Base-by-base conservation (phyloP, 2,329 filamentous ascomycete species). In the Macrophomina tecta region DNA sequence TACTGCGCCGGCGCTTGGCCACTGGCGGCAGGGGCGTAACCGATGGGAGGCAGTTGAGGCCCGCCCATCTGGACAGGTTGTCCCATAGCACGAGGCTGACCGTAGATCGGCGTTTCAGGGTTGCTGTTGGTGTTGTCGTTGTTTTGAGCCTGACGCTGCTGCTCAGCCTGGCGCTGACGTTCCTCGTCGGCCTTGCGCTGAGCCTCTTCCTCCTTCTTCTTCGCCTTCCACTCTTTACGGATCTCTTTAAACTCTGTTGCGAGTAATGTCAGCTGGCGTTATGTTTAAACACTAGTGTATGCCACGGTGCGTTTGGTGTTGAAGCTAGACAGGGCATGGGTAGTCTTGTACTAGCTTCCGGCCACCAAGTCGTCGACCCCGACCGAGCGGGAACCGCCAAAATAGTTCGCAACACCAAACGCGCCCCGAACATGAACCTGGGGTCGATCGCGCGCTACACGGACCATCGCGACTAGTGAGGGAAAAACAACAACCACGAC, bases 181-280 rank as follows among this genome's bases (percentile, higher is more conserved):
- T 97, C 94, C 70, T 98, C 94, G 9, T 94, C 92, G 12, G 91
- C 91, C 84, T 97, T 97, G 75, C 94, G 91, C 73, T 89, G 86
- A 62, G 90, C 90, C 71, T 98, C 94, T 74, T 98, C 94, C 79
- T 98, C 95, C 92, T 99, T 99, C 88, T 98, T 98, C 75, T 95
- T 93, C 46, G 92, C 92, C 83, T 98, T 99, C 95, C 95, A 99
- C 77, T 98, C 94, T 78, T 98, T 98, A 70, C 95, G 91, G 68
- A 98, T 97, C 76, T 99, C 95, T 79, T 99, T 99, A 83, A 99
- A 98, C 80, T 98, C 95, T 98, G 76, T 71, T 74, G 67, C 68
- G 67, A 69, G 65, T 30, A 38, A 38, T 38, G 40, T 56, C 65
- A 74, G 79, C 82, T 75, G 82, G 80, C 73, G 58, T 49, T 30